Evolutionary conservation across 2,329 filamentous ascomycete species (phyloP).

Genomic region (Echinosphaeria canescens): DNA sequence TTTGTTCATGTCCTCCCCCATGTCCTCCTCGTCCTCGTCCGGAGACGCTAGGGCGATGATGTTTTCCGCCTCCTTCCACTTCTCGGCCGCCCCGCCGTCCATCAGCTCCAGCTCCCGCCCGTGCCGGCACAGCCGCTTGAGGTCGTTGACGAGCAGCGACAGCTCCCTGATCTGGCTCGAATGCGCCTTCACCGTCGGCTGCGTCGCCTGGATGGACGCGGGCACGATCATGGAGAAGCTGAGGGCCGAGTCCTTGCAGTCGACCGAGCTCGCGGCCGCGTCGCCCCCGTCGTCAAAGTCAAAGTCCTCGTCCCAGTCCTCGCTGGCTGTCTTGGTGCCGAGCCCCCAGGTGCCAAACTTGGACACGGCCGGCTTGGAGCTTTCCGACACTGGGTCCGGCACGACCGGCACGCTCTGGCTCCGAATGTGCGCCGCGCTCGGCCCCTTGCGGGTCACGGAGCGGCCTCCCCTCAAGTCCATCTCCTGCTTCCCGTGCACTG

Average conservation of each 20-base stretch:
- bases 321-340: conserved; percentile 57
- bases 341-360: conserved; percentile 73
- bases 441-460: conserved; percentile 40
- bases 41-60: conserved; percentile 70
- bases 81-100: conserved; percentile 30
- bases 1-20: too few relatives aligned
- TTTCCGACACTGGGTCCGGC: conserved; percentile 33
- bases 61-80: conserved; percentile 69
- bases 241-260: conserved; percentile 11
- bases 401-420: conserved; percentile 65
- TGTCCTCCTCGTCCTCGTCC: conserved; percentile 34
- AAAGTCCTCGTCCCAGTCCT: conserved; percentile 84
- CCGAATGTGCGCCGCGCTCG: conserved; percentile 48
- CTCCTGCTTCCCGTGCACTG: conserved; percentile 57
- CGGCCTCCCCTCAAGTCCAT: conserved; percentile 50
- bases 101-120: conserved; percentile 46
- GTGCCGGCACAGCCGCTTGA: conserved; percentile 55
- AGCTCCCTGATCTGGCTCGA: conserved; percentile 69
- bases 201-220: conserved; percentile 58
- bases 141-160: conserved; percentile 60
- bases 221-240: conserved; percentile 46
- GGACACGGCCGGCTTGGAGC: conserved; percentile 25
- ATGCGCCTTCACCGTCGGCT: conserved; percentile 64
- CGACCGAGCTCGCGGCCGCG: conserved; percentile 10
- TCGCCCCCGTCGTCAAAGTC: conserved; percentile 42